phyloP scores from a whole-genome alignment of 495 filamentous ascomycete species.

The Penicillium crystallinum region DNA sequence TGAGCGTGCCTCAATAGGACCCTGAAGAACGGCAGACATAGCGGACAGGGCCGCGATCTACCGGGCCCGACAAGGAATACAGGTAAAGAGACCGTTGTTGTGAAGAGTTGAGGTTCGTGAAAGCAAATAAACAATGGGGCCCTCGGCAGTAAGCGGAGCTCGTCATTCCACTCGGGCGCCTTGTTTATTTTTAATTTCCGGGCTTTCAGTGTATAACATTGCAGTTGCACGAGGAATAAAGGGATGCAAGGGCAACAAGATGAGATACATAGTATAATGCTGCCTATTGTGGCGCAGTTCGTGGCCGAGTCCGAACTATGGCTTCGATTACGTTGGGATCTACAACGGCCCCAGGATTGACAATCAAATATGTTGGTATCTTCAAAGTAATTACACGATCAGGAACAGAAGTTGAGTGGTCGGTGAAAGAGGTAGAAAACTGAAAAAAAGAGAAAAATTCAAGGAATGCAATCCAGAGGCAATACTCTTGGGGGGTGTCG shows the following conservation, averaged over 20 bases:
- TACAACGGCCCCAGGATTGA: not conserved
- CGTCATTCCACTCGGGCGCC: not conserved
- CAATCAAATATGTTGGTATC: slow-evolving; percentile 27
- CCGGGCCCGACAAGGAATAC: slow-evolving; percentile 15
- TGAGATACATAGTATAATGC: slow-evolving; percentile 1
- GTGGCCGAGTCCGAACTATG: slow-evolving; percentile 6
- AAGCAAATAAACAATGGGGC: slow-evolving; percentile 11
- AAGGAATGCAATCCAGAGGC: slow-evolving; percentile 10
- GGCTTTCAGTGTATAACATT: not conserved
- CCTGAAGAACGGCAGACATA: slow-evolving; percentile 22
- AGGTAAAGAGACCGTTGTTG: slow-evolving; percentile 1
- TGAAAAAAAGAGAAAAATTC: slow-evolving; percentile 6
- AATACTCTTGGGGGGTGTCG: slow-evolving; percentile 17
- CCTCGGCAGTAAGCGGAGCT: slow-evolving; percentile 11
- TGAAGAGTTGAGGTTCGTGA: not conserved
- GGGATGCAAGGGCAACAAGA: slow-evolving; percentile 16
- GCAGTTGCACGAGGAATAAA: slow-evolving; percentile 1
- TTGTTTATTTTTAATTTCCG: slow-evolving; percentile 1
- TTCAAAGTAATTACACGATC: slow-evolving; percentile 23
- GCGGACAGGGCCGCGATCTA: slow-evolving; percentile 22
- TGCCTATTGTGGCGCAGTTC: slow-evolving; percentile 25
- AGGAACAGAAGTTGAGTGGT: slow-evolving; percentile 8
- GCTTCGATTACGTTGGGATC: slow-evolving; percentile 9
- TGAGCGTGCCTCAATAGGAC: slow-evolving; percentile 71
- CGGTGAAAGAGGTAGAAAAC: slow-evolving; percentile 7